Evolutionary conservation across 2,329 filamentous ascomycete genomes (phyloP).

Genomic region (Botrytis galanthina): DNA sequence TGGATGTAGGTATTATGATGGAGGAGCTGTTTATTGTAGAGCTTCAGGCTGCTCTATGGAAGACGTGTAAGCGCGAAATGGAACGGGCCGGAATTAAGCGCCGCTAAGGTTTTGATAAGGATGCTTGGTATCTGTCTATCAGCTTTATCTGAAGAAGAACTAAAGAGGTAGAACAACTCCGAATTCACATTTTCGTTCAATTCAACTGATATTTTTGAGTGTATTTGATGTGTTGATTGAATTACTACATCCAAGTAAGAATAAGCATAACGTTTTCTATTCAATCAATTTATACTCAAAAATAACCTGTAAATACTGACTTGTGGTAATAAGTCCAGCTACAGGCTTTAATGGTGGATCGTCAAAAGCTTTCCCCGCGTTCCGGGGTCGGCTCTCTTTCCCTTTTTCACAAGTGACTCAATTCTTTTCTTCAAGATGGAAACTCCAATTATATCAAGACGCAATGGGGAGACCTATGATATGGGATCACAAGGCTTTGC

Average conservation of each 20-base stretch:
- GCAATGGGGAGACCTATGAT: conserved; percentile 27
- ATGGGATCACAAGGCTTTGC: conserved; percentile 15
- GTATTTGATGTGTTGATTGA: background rate
- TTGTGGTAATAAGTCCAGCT: background rate
- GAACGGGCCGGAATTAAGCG: conserved; percentile 19
- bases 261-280: background rate
- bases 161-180: too few relatives aligned
- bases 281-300: too few relatives aligned
- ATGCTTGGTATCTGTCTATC: background rate
- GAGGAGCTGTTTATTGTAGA: conserved; percentile 11
- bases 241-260: background rate
- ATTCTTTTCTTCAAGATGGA: background rate
- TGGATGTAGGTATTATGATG: background rate
- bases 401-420: background rate
- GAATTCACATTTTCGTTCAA: background rate
- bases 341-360: background rate
- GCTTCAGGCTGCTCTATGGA: conserved; percentile 13
- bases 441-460: background rate
- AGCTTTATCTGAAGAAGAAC: background rate
- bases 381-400: background rate
- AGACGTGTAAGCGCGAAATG: conserved; percentile 14
- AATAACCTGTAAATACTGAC: background rate
- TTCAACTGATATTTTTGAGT: background rate
- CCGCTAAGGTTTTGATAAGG: background rate
- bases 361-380: conserved; percentile 17